These are phyloP conservation scores for Magnusiomyces tetraspermus DNA, from an alignment of 1,139 yeast genomes.

Conservation along the genomic window DNA sequence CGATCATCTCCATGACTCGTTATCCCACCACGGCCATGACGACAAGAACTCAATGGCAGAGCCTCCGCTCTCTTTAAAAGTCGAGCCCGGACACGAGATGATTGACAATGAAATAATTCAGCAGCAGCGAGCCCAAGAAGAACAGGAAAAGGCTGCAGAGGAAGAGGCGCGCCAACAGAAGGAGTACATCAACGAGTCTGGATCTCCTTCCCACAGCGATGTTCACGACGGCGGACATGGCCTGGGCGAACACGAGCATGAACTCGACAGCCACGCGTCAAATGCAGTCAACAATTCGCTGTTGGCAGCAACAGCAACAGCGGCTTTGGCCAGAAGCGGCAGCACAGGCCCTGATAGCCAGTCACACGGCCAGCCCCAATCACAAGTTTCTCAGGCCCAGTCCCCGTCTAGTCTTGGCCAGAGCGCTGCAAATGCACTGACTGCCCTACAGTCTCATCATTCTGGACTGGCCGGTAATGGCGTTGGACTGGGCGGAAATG, in stretches of 20 bases:
- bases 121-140: slow-evolving; percentile 9
- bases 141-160: slow-evolving; percentile 11
- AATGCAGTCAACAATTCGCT: slow-evolving; percentile 5
- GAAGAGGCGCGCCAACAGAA: slow-evolving; percentile 11
- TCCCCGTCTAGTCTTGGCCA: background rate
- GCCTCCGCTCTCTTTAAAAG: background rate
- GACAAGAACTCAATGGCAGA: background rate
- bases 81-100: slow-evolving; percentile 2
- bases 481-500: background rate
- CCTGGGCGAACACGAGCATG: slow-evolving; percentile 6
- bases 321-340: background rate
- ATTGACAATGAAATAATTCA: slow-evolving; percentile 9
- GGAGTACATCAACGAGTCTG: slow-evolving; percentile 7
- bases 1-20: background rate
- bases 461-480: no score
- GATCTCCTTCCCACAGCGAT: slow-evolving; percentile 12
- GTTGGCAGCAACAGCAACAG: background rate
- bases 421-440: background rate
- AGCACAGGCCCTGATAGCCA: background rate
- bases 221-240: slow-evolving; percentile 8
- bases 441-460: background rate
- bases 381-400: background rate
- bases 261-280: slow-evolving; percentile 6
- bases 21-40: background rate
- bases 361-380: no score